These are phyloP conservation scores for Cordyceps tenuipes DNA, from an alignment of 2,329 filamentous ascomycete genomes.

Conservation along the genomic window DNA sequence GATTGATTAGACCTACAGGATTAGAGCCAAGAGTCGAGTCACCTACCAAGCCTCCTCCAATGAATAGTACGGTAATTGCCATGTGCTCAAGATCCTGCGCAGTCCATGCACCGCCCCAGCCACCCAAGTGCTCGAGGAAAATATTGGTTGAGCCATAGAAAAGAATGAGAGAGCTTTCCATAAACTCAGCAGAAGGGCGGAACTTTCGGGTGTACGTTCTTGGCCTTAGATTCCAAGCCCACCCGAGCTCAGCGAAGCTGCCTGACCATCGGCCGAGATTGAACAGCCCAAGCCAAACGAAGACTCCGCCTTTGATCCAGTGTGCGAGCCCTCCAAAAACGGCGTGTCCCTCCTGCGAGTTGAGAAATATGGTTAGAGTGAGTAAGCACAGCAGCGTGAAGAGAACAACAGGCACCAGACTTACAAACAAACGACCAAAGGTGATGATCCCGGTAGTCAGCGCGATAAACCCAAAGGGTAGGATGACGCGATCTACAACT, in stretches of 20 bases:
- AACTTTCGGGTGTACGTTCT: constrained; percentile 42
- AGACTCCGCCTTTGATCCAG: constrained; percentile 89
- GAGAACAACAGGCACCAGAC: constrained; percentile 25
- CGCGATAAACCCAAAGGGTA: constrained; percentile 69
- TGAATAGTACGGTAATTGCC: constrained; percentile 87
- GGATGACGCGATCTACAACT: constrained; percentile 64
- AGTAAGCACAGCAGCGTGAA: neutral
- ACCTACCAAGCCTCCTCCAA: constrained; percentile 78
- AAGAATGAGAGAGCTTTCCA: constrained; percentile 84
- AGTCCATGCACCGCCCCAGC: constrained; percentile 62
- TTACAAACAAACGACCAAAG: constrained; percentile 77
- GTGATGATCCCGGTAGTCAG: constrained; percentile 66
- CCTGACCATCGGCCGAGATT: constrained; percentile 86
- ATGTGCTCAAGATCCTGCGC: constrained; percentile 82
- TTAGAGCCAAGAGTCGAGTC: too few relatives aligned
- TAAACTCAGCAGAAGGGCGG: constrained; percentile 77
- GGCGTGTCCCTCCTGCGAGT: constrained; percentile 50
- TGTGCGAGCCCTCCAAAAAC: constrained; percentile 86
- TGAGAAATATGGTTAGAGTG: neutral
- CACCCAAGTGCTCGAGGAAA: constrained; percentile 80
- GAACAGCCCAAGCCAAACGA: constrained; percentile 85
- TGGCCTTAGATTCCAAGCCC: constrained; percentile 89
- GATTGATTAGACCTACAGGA: neutral
- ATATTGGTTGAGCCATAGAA: constrained; percentile 84
- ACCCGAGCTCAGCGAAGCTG: constrained; percentile 81